Percentiles rank a stretch among this genome's conserved stretches.
Evolutionary conservation across 2,329 filamentous ascomycete genomes (phyloP).

Genomic region (Diaporthe sp.): DNA sequence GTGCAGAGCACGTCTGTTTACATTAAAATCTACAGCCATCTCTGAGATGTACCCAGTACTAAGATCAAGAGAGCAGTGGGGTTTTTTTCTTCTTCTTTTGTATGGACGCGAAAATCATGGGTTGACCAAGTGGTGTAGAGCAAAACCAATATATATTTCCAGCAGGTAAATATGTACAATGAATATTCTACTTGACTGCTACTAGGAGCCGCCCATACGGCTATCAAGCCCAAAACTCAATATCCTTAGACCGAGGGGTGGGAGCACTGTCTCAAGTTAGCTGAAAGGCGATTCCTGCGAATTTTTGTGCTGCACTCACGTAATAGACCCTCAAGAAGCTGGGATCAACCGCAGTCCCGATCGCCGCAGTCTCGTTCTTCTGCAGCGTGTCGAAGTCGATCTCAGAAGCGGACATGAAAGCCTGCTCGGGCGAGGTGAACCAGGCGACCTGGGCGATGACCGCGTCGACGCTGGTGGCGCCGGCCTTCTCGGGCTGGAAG

Average conservation of each 20-base stretch:
- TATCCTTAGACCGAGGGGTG: not conserved
- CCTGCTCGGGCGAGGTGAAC: slow-evolving; percentile 27
- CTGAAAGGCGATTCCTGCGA: not conserved
- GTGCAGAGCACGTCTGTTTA: no score
- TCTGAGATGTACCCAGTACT: no score
- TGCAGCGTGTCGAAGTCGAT: slow-evolving; percentile 23
- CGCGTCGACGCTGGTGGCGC: slow-evolving; percentile 20
- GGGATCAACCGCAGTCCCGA: slow-evolving; percentile 26
- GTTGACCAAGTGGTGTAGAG: not conserved
- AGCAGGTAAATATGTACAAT: not conserved
- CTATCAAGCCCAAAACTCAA: not conserved
- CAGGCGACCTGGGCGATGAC: slow-evolving; percentile 30
- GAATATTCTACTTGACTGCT: not conserved
- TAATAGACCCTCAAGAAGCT: slow-evolving; percentile 37
- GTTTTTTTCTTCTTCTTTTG: no score
- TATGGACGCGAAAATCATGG: no score
- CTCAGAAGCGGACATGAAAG: slow-evolving; percentile 27
- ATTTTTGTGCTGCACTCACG: not conserved
- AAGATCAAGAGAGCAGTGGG: no score
- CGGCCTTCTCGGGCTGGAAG: slow-evolving; percentile 25
- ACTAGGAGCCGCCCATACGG: not conserved
- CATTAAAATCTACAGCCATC: no score
- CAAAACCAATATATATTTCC: not conserved
- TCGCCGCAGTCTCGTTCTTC: slow-evolving; percentile 14
- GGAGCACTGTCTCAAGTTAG: slow-evolving; percentile 14